Evolutionary conservation across 106 monocot species (phyloP), one percentile per base, ranked within the genome.

Genomic region (Allium cepa): DNA sequence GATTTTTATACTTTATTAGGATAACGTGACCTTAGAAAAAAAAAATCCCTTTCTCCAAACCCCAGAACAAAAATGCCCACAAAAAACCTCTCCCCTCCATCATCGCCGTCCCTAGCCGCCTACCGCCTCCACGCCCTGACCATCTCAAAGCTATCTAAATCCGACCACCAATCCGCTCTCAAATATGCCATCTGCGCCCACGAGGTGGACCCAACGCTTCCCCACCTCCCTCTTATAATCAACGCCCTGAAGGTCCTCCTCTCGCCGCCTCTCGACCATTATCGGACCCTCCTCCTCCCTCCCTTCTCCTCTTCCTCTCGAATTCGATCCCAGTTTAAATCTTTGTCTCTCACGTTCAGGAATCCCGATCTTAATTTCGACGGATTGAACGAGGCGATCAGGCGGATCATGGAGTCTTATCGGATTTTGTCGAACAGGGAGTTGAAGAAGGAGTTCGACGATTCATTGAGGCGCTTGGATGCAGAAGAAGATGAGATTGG

Each of bases 151-250:
- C 71, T 85, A 72, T 27, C n/a, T 6, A 52, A 75, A 17, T 69
- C 70, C 68, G 73, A 75, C 47, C 49, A 79, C 60, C 77, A 78
- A 17, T 77, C 85, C 26, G 94, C 94, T 11, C 87, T 82, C 65
- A 88, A 88, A 64, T 72, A 83, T 79, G 91, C 94, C 6, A 79
- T 81, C 64, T 75, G 85, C 49, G 91, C 94, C n/a, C 73, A 56
- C 53, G 69, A 77, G 9, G 76, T 94, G 48, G 22, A 27, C 49
- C 85, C 90, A 0, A 47, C 55, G 8, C 80, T 85, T 62, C 56
- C 57, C 14, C 82, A 79, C 46, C 53, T 83, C 72, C 11, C 63
- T 9, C 57, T 71, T 46, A 63, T 87, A 62, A 50, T 85, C 36
- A 70, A 82, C 61, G 82, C 85, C 64, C 74, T 80, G 18, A 79